Evolutionary conservation across 2,329 filamentous ascomycete genomes (phyloP), one percentile per base, ranked within the genome.

Genomic region (Rachicladosporium sp.): DNA sequence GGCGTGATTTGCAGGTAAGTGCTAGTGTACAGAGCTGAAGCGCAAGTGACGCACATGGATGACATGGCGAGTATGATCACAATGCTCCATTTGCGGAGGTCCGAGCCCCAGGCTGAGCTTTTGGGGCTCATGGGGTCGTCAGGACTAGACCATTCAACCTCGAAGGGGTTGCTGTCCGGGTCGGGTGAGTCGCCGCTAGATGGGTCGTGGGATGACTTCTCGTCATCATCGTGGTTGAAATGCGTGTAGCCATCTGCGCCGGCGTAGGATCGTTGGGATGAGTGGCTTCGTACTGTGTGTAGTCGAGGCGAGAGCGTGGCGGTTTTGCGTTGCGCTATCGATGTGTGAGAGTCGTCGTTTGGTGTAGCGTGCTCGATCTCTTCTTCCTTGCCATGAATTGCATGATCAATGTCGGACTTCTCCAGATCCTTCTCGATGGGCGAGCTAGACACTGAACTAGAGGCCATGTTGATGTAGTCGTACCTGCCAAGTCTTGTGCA

Each of bases 141-240:
- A 42, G 86, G 78, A 4, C 74, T 76, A 31, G 89, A 81, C 73
- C 82, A 95, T 5, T 61, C 61, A 12, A 96, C 86, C 44, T 85
- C 72, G 15, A 19, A 19, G 15, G 15, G 15, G 15, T 19, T 19
- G 15, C 15, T 19, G 15, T 19, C 15, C 15, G 15, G 15, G 15
- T 19, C 19, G n/a, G 15, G 10, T 2, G 11, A 11, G 23, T 10
- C 9, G 10, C n/a, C 30, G 13, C 7, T 10, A 10, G 33, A 33
- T 10, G 34, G 9, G 3, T 29, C 39, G 13, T 15, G 7, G 31
- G 19, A 11, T 13, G 13, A 9, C 23, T 11, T 32, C 37, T 48
- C 40, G 13, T 48, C 43, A 6, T 51, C 39, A 2, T 50, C 44
- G 33, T 45, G 43, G 7, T 41, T 39, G 27, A 47, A 42, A 33